Evolutionary conservation across 148 eudicot species (phyloP).

Genomic region (Rhododendron vialii): DNA sequence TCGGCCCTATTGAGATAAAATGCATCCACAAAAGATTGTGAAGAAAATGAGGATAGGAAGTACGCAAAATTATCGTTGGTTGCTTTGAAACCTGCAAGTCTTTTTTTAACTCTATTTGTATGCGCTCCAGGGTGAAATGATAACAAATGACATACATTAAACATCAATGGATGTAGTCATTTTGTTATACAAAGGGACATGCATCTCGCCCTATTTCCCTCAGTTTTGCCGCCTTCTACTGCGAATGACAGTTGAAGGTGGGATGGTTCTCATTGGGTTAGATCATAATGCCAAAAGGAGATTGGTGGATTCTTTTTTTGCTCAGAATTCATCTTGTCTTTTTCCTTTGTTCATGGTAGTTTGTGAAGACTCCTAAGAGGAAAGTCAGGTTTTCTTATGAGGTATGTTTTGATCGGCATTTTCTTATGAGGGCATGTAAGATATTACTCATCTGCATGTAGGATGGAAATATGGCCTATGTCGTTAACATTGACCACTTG

Average conservation of each 20-base stretch:
- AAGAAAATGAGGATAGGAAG: neutral
- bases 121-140: neutral
- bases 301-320: neutral
- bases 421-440: neutral
- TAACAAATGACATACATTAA: neutral
- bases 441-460: neutral
- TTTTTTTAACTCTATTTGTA: neutral
- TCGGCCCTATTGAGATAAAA: too few species aligned
- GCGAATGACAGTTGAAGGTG: neutral
- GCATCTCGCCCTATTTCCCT: neutral
- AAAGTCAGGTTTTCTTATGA: neutral
- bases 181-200: neutral
- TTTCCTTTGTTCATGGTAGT: neutral
- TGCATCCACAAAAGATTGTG: too few species aligned
- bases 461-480: too few species aligned
- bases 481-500: neutral
- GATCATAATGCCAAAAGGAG: neutral
- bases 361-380: neutral
- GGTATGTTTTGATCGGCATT: too few species aligned
- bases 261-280: neutral
- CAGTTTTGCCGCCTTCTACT: neutral
- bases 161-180: neutral
- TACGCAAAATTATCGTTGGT: neutral
- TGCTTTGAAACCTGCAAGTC: neutral
- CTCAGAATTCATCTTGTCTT: neutral